Percentiles rank a stretch among this genome's conserved stretches.
Conservation (phyloP, 345 rosid species). For the Euclidium syriacum region DNA sequence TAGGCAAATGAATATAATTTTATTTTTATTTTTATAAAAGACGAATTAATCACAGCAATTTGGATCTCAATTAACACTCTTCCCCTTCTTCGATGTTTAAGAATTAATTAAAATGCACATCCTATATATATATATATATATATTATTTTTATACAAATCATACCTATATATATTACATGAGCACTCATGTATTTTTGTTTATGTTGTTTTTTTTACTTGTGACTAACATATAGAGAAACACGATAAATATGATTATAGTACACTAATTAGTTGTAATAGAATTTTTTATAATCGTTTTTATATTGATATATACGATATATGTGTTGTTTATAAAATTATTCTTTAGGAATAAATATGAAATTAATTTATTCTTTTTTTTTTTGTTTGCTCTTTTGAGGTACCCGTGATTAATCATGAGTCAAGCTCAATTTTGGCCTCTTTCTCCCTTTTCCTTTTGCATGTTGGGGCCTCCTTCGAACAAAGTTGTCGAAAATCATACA, state of each 20-base stretch:
- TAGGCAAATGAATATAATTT: not conserved
- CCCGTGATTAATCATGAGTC: conserved; percentile 38
- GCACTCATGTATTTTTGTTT: not conserved
- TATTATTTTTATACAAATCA: too few species aligned
- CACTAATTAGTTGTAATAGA: not conserved
- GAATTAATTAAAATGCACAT: not conserved
- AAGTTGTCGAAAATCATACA: conserved; percentile 29
- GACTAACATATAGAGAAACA: not conserved
- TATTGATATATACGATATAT: not conserved
- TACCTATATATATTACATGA: not conserved
- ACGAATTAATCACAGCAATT: too few species aligned
- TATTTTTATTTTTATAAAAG: too few species aligned
- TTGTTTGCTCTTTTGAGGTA: conserved; percentile 28
- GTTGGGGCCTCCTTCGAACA: conserved; percentile 28
- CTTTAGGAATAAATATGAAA: not conserved
- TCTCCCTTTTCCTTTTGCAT: conserved; percentile 28
- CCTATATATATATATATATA: not conserved
- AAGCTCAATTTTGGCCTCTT: conserved; percentile 33
- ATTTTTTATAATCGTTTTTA: not conserved
- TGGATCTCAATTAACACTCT: not conserved
- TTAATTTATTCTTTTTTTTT: not conserved
- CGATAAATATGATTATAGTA: too few species aligned
- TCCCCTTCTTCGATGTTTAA: not conserved
- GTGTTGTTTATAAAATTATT: not conserved
- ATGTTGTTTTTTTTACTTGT: not conserved